Conservation (phyloP, 2,329 filamentous ascomycete genomes). For the Xylariales sp. region DNA sequence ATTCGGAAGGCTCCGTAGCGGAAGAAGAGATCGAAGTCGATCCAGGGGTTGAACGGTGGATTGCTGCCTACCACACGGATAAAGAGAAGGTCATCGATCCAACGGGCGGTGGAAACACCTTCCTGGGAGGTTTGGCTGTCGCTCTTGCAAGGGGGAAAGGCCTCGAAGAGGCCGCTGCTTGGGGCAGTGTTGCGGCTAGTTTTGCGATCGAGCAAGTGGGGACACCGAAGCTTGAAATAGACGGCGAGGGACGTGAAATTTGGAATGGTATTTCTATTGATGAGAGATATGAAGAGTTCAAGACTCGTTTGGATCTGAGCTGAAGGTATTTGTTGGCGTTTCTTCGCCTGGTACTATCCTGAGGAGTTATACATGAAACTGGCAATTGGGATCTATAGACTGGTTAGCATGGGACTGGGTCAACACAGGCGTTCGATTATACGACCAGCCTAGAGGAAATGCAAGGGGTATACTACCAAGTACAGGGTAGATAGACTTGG, state of each 20-base stretch:
- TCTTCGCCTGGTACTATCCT: background rate
- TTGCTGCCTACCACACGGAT: constrained; percentile 67
- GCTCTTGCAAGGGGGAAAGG: constrained; percentile 54
- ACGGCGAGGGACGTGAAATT: constrained; percentile 44
- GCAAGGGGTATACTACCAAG: too few species aligned
- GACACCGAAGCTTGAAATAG: constrained; percentile 55
- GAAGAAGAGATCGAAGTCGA: constrained; percentile 58
- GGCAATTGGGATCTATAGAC: background rate
- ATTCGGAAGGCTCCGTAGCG: constrained; percentile 46
- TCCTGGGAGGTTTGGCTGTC: constrained; percentile 60
- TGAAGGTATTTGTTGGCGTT: background rate
- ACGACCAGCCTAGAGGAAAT: too few species aligned
- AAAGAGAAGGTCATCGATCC: constrained; percentile 71
- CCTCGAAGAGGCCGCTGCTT: constrained; percentile 67
- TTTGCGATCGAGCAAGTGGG: constrained; percentile 95
- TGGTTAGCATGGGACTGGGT: background rate
- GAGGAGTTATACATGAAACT: background rate
- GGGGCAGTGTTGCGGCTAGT: constrained; percentile 79
- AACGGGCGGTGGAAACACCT: constrained; percentile 90
- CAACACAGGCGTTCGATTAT: too few species aligned
- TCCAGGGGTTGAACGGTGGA: constrained; percentile 64
- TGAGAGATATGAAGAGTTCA: constrained; percentile 48
- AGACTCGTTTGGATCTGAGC: constrained; percentile 28
- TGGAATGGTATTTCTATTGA: constrained; percentile 58
- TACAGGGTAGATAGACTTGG: too few species aligned